Percentiles rank a stretch among this genome's conserved stretches.
phyloP scores from a whole-genome alignment of 2,329 filamentous ascomycete species.

The Microcyclospora pomicola region DNA sequence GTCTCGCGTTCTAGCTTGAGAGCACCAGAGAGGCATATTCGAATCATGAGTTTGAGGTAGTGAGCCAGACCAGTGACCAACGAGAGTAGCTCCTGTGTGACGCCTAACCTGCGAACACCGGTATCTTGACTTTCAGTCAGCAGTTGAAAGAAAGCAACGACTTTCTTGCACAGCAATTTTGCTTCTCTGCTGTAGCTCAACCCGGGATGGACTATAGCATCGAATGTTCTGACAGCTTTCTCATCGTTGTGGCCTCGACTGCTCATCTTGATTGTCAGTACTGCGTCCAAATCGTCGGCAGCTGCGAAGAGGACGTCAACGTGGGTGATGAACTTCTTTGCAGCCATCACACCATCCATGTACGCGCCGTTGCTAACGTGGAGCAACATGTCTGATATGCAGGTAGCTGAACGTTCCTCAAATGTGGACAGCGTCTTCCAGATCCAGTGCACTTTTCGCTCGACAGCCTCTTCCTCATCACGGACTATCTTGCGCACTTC shows the following conservation, averaged over 20 bases:
- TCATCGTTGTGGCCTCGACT: constrained; percentile 13
- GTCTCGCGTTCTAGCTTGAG: constrained; percentile 82
- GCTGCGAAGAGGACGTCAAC: constrained; percentile 85
- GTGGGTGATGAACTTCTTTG: constrained; percentile 91
- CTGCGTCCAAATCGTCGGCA: constrained; percentile 68
- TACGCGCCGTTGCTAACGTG: constrained; percentile 98
- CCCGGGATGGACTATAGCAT: constrained; percentile 38
- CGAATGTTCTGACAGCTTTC: constrained; percentile 18
- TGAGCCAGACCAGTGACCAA: constrained; percentile 92
- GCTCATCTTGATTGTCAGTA: constrained; percentile 44
- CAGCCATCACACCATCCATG: constrained; percentile 84
- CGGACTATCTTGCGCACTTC: constrained; percentile 64
- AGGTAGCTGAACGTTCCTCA: constrained; percentile 92
- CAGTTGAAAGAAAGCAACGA: constrained; percentile 92
- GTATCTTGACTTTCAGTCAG: constrained; percentile 90
- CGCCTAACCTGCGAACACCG: constrained; percentile 77
- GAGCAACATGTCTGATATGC: constrained; percentile 96
- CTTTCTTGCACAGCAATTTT: constrained; percentile 99
- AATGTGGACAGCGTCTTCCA: constrained; percentile 97
- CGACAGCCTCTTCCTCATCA: constrained; percentile 81
- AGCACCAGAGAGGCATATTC: constrained; percentile 89
- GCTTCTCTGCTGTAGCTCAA: constrained; percentile 87
- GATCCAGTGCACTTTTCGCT: constrained; percentile 94
- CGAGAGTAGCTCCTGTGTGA: constrained; percentile 95
- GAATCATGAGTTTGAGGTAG: constrained; percentile 92